These are phyloP conservation scores for Pleurotus eryngii DNA, from an alignment of 768 basidiomycete species.

Conservation along the genomic window DNA sequence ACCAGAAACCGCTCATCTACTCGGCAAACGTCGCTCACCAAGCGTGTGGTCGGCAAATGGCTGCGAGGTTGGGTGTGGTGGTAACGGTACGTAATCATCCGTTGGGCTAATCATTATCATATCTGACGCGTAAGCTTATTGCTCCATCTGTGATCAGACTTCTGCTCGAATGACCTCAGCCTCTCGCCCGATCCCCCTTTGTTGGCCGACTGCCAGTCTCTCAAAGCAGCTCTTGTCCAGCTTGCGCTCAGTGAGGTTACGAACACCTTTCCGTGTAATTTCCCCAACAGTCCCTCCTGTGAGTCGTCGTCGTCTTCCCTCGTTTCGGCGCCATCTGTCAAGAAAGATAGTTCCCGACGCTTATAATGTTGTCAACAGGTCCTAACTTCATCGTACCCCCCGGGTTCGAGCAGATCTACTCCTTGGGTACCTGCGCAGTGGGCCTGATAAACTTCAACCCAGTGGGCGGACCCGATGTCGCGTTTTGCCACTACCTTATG, in stretches of 20 bases:
- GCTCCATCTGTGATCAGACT: background rate
- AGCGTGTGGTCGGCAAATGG: background rate
- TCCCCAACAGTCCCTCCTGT: constrained; percentile 4
- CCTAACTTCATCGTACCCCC: constrained; percentile 9
- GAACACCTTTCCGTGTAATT: constrained; percentile 8
- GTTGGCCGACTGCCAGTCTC: constrained; percentile 1
- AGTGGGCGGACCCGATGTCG: background rate
- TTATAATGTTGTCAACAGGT: background rate
- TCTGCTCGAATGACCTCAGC: constrained; percentile 8
- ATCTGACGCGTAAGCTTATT: background rate
- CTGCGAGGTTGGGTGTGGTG: background rate
- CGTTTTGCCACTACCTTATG: constrained; percentile 9
- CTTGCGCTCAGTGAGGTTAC: constrained; percentile 8
- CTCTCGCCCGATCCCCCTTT: constrained; percentile 1
- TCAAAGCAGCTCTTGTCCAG: background rate
- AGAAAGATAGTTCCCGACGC: background rate
- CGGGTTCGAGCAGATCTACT: constrained; percentile 8
- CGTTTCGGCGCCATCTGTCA: background rate
- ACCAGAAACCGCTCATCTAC: background rate
- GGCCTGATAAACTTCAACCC: constrained; percentile 7
- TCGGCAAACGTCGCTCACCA: background rate
- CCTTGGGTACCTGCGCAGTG: constrained; percentile 7
- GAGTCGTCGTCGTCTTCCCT: background rate
- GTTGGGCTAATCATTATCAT: background rate
- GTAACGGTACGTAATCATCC: background rate